These are phyloP conservation scores for Cutaneotrichosporon sp. DNA, from an alignment of 1,284 basidiomycete genomes.

Conservation along the genomic window DNA sequence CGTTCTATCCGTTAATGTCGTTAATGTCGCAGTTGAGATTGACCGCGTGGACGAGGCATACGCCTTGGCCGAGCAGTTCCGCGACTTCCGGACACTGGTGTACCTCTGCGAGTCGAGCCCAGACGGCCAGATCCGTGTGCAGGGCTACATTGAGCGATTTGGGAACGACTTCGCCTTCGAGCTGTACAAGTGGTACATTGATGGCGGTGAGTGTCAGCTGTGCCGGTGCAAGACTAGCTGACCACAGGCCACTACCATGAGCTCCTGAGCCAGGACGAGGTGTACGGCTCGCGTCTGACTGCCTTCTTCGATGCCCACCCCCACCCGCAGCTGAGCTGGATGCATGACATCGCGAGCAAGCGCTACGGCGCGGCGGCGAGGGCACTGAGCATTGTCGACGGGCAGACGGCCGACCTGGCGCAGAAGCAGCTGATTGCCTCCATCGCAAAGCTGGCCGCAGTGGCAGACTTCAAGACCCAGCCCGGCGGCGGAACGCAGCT, in stretches of 20 bases:
- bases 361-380: constrained; percentile 63
- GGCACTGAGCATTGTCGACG: constrained; percentile 62
- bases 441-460: constrained; percentile 78
- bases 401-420: constrained; percentile 57
- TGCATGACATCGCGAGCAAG: constrained; percentile 74
- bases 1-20: too few relatives aligned
- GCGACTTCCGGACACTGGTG: constrained; percentile 75
- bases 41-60: constrained; percentile 69
- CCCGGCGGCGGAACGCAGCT: constrained; percentile 15
- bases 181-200: constrained; percentile 67
- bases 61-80: constrained; percentile 73
- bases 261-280: constrained; percentile 67
- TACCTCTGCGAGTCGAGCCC: constrained; percentile 62
- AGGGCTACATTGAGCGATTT: constrained; percentile 73
- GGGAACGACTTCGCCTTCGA: constrained; percentile 79
- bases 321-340: constrained; percentile 73
- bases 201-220: constrained; percentile 44
- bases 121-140: constrained; percentile 36
- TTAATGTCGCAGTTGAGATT: constrained; percentile 62
- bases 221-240: background rate
- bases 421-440: constrained; percentile 81
- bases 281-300: constrained; percentile 62
- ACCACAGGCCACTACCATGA: constrained; percentile 63
- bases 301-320: constrained; percentile 65
- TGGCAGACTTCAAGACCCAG: constrained; percentile 61